Conservation (phyloP, 768 basidiomycete genomes). For the Mycena filopes region DNA sequence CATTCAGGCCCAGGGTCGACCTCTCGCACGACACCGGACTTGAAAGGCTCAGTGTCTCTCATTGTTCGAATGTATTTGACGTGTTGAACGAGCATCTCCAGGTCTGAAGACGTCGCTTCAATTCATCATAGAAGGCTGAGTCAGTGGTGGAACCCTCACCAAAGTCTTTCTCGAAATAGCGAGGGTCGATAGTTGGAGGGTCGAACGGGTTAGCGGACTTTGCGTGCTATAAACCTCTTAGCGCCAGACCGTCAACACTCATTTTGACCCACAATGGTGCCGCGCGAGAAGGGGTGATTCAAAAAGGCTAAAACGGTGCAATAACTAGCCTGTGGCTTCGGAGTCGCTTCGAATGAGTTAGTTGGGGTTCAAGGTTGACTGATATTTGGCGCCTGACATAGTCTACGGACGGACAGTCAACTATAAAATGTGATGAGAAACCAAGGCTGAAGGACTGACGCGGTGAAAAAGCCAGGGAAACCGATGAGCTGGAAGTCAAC, state of each 20-base stretch:
- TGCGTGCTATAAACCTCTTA: constrained; percentile 14
- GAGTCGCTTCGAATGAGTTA: constrained; percentile 38
- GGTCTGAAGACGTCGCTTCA: constrained; percentile 36
- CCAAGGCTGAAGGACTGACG: background rate
- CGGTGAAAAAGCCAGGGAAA: constrained; percentile 37
- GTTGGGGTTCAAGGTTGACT: background rate
- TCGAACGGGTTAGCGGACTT: constrained; percentile 19
- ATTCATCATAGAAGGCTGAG: background rate
- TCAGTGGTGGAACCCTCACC: background rate
- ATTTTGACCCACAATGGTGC: constrained; percentile 54
- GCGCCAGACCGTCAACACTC: background rate
- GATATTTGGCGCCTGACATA: background rate
- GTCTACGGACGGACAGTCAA: background rate
- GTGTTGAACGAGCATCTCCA: constrained; percentile 45
- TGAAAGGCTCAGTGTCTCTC: constrained; percentile 38
- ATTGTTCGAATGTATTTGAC: constrained; percentile 45
- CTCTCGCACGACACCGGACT: constrained; percentile 34
- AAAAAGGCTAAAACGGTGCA: constrained; percentile 47
- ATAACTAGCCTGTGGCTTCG: constrained; percentile 54
- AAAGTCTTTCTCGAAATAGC: constrained; percentile 24
- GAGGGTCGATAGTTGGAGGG: constrained; percentile 16
- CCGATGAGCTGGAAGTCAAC: constrained; percentile 42
- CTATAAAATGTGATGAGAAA: constrained; percentile 23
- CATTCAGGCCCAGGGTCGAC: constrained; percentile 46
- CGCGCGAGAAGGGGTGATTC: constrained; percentile 61